phyloP scores from a whole-genome alignment of 139 green algal species.

The Tetradesmus lagerheimii region DNA sequence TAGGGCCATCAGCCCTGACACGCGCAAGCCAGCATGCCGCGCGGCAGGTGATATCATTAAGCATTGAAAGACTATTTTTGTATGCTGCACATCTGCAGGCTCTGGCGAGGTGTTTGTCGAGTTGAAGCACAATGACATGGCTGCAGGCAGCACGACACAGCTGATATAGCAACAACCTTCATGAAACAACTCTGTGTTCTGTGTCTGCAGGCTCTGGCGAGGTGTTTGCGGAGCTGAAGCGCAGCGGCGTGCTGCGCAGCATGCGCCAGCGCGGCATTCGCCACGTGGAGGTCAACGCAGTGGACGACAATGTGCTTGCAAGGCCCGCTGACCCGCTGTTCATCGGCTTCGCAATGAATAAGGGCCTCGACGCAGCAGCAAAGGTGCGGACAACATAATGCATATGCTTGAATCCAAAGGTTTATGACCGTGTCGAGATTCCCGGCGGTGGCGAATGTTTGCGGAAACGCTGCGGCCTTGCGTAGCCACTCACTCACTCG shows the following conservation, averaged over 20 bases:
- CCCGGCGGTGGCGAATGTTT: no score
- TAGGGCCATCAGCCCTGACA: neutral
- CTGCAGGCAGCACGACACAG: no score
- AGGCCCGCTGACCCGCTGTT: conserved; percentile 76
- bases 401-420: no score
- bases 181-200: no score
- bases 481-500: no score
- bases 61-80: no score
- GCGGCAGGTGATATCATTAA: no score
- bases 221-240: conserved; percentile 78
- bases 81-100: no score
- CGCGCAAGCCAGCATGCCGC: no score
- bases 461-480: no score
- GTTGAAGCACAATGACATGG: neutral
- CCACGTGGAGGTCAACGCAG: conserved; percentile 75
- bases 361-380: conserved; percentile 44
- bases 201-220: conserved; percentile 64
- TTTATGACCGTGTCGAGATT: no score
- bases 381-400: neutral
- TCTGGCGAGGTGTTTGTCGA: neutral
- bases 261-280: conserved; percentile 68
- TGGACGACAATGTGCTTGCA: conserved; percentile 82
- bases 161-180: no score
- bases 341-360: conserved; percentile 63
- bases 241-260: conserved; percentile 59